These are phyloP conservation scores for Phialophora expanda DNA, from an alignment of 2,329 filamentous ascomycete genomes.

Conservation along the genomic window DNA sequence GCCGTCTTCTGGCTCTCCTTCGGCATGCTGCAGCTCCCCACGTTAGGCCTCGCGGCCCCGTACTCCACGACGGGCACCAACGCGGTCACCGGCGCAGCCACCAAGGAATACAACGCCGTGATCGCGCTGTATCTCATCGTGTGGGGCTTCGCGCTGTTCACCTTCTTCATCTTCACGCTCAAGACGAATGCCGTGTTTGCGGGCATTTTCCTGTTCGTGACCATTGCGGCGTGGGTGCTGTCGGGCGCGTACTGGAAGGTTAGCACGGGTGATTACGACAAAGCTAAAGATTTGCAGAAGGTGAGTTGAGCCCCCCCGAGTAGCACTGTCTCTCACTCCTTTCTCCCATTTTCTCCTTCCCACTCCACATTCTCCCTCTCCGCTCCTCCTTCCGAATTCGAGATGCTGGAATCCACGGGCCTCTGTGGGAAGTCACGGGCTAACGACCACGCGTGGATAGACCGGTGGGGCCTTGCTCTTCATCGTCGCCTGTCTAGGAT, in stretches of 20 bases:
- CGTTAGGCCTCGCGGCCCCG: conserved; percentile 34
- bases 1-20: conserved; percentile 39
- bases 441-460: conserved; percentile 12
- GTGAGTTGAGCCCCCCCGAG: conserved; percentile 22
- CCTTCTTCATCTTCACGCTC: conserved; percentile 38
- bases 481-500: conserved; percentile 35
- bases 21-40: conserved; percentile 37
- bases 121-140: conserved; percentile 38
- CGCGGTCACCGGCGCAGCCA: conserved; percentile 28
- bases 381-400: background rate
- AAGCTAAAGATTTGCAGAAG: conserved; percentile 33
- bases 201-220: conserved; percentile 37
- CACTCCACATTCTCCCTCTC: background rate
- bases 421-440: background rate
- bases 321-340: too few species aligned
- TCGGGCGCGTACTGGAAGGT: conserved; percentile 39
- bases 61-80: conserved; percentile 34
- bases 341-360: background rate
- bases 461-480: conserved; percentile 37
- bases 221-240: conserved; percentile 34
- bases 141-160: conserved; percentile 38
- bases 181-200: conserved; percentile 38
- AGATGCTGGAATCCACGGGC: background rate
- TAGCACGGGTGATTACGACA: conserved; percentile 33
- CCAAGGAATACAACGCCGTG: conserved; percentile 37